Evolutionary conservation across 768 basidiomycete species (phyloP).

Genomic region (Auricularia sp.): DNA sequence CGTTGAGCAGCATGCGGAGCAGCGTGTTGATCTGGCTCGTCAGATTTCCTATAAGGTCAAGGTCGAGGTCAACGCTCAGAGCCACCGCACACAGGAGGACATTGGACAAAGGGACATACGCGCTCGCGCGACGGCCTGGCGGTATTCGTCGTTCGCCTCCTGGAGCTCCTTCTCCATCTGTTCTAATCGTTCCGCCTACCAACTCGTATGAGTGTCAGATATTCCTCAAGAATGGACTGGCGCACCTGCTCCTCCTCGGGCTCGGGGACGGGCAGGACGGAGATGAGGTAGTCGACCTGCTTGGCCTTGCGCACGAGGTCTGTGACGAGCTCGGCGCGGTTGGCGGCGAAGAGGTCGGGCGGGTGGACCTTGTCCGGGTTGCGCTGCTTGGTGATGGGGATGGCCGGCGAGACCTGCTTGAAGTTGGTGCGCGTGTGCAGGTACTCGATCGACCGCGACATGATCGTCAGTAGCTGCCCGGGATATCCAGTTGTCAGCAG

Average conservation of each 20-base stretch:
- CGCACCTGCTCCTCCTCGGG: constrained; percentile 65
- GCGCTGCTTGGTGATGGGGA: constrained; percentile 78
- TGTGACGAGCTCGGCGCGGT: constrained; percentile 72
- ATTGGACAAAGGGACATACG: constrained; percentile 39
- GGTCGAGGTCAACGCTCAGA: no score
- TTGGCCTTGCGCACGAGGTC: constrained; percentile 83
- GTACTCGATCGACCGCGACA: constrained; percentile 75
- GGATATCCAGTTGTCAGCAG: background rate
- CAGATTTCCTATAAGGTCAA: background rate
- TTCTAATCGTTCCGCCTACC: constrained; percentile 56
- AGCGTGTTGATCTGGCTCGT: background rate
- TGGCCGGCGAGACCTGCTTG: constrained; percentile 61
- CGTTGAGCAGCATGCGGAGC: background rate
- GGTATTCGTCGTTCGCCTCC: constrained; percentile 66
- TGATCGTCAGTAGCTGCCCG: constrained; percentile 70
- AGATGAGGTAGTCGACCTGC: constrained; percentile 77
- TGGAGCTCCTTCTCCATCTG: constrained; percentile 62
- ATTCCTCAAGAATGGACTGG: constrained; percentile 1
- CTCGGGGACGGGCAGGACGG: constrained; percentile 69
- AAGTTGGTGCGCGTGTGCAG: constrained; percentile 70
- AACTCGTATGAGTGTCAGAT: constrained; percentile 1
- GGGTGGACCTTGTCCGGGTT: constrained; percentile 62
- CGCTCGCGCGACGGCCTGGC: constrained; percentile 58
- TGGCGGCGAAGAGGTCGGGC: constrained; percentile 70
- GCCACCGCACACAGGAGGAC: no score